These are phyloP conservation scores for Arthroderma uncinatum DNA, from an alignment of 2,329 filamentous ascomycete genomes.

Conservation along the genomic window DNA sequence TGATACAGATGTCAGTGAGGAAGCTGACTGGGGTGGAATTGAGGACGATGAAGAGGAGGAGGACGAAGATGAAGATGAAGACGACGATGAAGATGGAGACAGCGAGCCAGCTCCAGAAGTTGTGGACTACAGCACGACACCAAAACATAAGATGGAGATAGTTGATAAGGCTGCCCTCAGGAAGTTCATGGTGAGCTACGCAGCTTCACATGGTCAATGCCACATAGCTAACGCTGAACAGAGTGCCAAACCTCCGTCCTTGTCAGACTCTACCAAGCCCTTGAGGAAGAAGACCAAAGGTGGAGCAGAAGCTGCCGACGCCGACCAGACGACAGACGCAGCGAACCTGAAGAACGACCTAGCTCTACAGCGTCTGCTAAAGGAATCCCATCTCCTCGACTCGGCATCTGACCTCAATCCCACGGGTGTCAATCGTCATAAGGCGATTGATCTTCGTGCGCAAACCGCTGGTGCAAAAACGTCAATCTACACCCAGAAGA, in stretches of 20 bases:
- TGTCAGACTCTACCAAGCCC: slow-evolving; percentile 16
- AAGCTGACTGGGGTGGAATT: slow-evolving; percentile 51
- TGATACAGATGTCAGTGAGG: slow-evolving; percentile 18
- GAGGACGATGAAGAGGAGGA: slow-evolving; percentile 40
- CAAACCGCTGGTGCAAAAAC: slow-evolving; percentile 67
- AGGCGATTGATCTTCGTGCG: slow-evolving; percentile 72
- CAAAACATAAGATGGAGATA: neutral
- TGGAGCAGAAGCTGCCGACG: slow-evolving; percentile 37
- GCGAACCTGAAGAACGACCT: slow-evolving; percentile 79
- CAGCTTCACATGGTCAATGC: neutral
- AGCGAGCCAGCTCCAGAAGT: slow-evolving; percentile 42
- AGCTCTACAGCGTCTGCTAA: slow-evolving; percentile 76
- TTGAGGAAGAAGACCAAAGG: slow-evolving; percentile 36
- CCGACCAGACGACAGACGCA: slow-evolving; percentile 46
- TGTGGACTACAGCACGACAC: slow-evolving; percentile 45
- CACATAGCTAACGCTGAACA: slow-evolving; percentile 11
- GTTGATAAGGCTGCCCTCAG: slow-evolving; percentile 58
- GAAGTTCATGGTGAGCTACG: slow-evolving; percentile 57
- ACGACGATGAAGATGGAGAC: too few relatives aligned
- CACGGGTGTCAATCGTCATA: slow-evolving; percentile 63
- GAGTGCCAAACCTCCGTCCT: slow-evolving; percentile 40
- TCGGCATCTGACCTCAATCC: slow-evolving; percentile 75
- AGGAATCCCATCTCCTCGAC: slow-evolving; percentile 85
- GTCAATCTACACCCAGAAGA: slow-evolving; percentile 64
- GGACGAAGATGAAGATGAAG: too few relatives aligned